Conservation (phyloP, 2,329 filamentous ascomycete species). For the Fusarium dlaminii region DNA sequence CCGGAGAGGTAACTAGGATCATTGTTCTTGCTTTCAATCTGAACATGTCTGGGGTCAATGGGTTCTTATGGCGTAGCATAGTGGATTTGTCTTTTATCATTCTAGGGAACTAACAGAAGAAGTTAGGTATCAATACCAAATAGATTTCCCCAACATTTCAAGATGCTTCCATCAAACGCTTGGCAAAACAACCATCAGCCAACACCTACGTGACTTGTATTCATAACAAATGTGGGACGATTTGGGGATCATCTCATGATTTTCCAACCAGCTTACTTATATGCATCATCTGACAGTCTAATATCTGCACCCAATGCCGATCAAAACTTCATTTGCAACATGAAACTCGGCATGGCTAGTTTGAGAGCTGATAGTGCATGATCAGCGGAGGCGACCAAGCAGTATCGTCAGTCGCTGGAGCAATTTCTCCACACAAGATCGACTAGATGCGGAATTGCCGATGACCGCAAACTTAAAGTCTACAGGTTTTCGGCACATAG, state of each 20-base stretch:
- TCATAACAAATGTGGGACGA: neutral
- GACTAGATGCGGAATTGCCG: constrained; percentile 30
- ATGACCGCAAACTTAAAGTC: neutral
- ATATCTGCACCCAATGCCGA: constrained; percentile 9
- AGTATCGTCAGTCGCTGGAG: constrained; percentile 6
- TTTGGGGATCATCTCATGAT: neutral
- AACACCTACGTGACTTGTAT: neutral
- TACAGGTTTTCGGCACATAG: neutral
- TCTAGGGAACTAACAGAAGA: neutral
- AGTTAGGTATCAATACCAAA: neutral
- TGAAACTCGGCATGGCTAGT: constrained; percentile 11
- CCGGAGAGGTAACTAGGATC: constrained; percentile 54
- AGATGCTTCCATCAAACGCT: neutral
- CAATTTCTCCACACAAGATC: constrained; percentile 24
- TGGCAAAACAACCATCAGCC: neutral
- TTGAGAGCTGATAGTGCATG: neutral
- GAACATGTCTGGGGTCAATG: neutral
- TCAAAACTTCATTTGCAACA: constrained; percentile 6
- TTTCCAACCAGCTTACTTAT: neutral
- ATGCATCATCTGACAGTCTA: neutral
- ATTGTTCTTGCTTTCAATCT: neutral
- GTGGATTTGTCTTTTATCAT: neutral
- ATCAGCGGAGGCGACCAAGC: constrained; percentile 8
- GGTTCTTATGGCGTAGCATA: neutral
- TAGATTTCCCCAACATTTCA: neutral